Base-by-base conservation (phyloP, 805 yeast genomes). In the Saccharomycopsis javanensis region DNA sequence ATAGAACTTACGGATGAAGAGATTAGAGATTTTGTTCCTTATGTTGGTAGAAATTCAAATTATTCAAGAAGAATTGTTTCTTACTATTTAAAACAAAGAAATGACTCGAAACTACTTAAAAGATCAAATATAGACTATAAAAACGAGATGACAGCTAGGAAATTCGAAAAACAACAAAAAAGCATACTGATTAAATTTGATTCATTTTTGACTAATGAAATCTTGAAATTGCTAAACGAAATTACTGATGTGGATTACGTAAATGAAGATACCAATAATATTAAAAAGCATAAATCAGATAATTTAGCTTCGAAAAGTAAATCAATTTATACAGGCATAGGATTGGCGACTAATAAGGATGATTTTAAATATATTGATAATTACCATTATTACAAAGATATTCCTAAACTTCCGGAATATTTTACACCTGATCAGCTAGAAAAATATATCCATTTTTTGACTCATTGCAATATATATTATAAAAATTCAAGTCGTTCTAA, bases 401-500 rank as follows among this genome's bases (percentile, higher is more conserved):
- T 75, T 0, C 77, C 78, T 72, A 75, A 1, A 61, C 68, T 31
- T 69, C 74, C 57, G 50, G 58, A 5, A 46, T 60, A n/a, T 3
- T 50, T 57, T 33, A 62, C 67, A 37, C 66, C 66, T 0, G 27
- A 51, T 6, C 45, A 46, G 4, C 72, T 73, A 60, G 71, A 66
- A 25, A 63, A 64, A 10, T 73, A 72, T 53, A 61, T 75, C 52
- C 69, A 71, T n/a, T 27, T 62, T 4, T 52, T 75, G 30, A 70
- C 76, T 1, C 76, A 75, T 59, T 66, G 73, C 1, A 66, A 65
- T 4, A 74, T 69, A 60, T 68, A 69, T 25, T 64, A 63, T 53
- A 71, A 68, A 52, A 66, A 66, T 20, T 70, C 77, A 1, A 72
- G 77, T 1, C 68, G 63, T 52, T 63, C 65, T 45, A 68, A 69